Evolutionary conservation across 192 early-diverging fungal species (phyloP).

Genomic region (Entomortierella chlamydospora): DNA sequence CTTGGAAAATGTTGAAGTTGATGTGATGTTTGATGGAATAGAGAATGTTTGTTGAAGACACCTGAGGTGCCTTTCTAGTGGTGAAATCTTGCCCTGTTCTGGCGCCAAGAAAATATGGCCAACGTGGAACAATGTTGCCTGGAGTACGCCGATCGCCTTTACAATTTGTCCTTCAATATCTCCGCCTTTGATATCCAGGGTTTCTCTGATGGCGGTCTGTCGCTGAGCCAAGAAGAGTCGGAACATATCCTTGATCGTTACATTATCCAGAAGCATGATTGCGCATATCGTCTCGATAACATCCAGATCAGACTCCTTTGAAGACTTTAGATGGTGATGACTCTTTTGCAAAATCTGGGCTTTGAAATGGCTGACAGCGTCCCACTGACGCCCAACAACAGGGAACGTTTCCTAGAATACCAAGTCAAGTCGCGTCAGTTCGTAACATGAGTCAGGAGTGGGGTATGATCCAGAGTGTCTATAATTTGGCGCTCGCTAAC

Average conservation of each 20-base stretch:
- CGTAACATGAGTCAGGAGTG: no score
- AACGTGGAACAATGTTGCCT: conserved; percentile 55
- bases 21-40: conserved; percentile 4
- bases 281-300: conserved; percentile 72
- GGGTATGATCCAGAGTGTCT: no score
- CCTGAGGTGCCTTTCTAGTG: conserved; percentile 45
- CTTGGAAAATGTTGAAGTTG: background rate
- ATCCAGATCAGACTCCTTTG: conserved; percentile 56
- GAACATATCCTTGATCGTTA: conserved; percentile 67
- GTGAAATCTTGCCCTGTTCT: conserved; percentile 17
- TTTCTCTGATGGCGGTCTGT: conserved; percentile 58
- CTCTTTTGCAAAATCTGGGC: conserved; percentile 80
- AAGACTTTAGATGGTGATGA: conserved; percentile 58
- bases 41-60: conserved; percentile 56
- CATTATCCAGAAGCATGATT: conserved; percentile 74
- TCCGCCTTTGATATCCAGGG: conserved; percentile 21
- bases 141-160: conserved; percentile 55
- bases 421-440: no score
- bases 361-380: conserved; percentile 80
- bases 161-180: conserved; percentile 53
- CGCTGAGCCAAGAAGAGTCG: conserved; percentile 64
- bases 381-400: conserved; percentile 86
- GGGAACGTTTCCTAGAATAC: conserved; percentile 74
- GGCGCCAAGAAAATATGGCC: conserved; percentile 40
- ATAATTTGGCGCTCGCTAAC: no score